These are phyloP conservation scores for Podaxis carcinomalis DNA, from an alignment of 768 basidiomycete species.

Conservation along the genomic window DNA sequence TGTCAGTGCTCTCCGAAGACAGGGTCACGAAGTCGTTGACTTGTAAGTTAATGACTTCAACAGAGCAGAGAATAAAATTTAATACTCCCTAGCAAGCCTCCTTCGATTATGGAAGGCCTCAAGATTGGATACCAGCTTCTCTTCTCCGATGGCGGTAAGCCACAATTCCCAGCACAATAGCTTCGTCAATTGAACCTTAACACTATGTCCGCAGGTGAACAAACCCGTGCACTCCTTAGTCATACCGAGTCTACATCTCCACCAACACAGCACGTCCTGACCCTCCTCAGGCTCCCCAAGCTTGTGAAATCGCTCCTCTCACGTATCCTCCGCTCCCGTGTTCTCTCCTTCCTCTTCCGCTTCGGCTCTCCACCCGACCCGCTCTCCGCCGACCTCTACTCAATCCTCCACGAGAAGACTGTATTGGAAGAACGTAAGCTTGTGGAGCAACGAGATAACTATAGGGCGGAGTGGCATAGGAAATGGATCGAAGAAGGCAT, in stretches of 20 bases:
- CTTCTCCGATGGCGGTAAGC: constrained; percentile 53
- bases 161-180: constrained; percentile 6
- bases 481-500: constrained; percentile 45
- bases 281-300: constrained; percentile 31
- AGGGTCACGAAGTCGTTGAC: constrained; percentile 61
- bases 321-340: constrained; percentile 26
- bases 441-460: constrained; percentile 39
- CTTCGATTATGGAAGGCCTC: constrained; percentile 46
- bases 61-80: not conserved
- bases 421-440: constrained; percentile 47
- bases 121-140: constrained; percentile 49
- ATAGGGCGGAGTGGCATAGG: constrained; percentile 42
- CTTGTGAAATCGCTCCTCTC: constrained; percentile 42
- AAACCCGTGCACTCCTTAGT: constrained; percentile 31
- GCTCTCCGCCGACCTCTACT: constrained; percentile 30
- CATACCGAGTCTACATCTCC: constrained; percentile 29
- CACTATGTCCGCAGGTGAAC: constrained; percentile 32
- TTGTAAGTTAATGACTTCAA: constrained; percentile 33
- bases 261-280: constrained; percentile 25
- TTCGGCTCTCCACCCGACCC: constrained; percentile 33
- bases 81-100: constrained; percentile 30
- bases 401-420: constrained; percentile 42
- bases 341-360: constrained; percentile 40
- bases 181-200: not conserved
- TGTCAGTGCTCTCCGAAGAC: constrained; percentile 44